Evolutionary conservation across 2,329 filamentous ascomycete species (phyloP).

Genomic region (Cladophialophora bantiana): DNA sequence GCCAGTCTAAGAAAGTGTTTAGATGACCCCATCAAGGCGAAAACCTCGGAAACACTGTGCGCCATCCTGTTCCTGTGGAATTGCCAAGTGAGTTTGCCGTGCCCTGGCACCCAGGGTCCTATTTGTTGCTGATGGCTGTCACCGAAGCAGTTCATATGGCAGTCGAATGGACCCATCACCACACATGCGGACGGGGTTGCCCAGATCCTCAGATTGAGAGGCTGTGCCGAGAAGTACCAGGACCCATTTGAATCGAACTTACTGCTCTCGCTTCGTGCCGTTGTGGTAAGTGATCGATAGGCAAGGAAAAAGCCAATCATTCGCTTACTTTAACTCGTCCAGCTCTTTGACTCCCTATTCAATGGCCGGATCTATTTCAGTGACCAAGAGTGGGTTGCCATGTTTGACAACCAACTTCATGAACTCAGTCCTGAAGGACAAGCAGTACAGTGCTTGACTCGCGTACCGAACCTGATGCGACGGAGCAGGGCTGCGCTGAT

Average conservation of each 20-base stretch:
- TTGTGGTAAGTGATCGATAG: conserved; percentile 28
- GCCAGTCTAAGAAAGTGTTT: conserved; percentile 40
- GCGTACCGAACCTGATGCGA: conserved; percentile 44
- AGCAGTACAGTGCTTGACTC: conserved; percentile 45
- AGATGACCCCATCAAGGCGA: conserved; percentile 40
- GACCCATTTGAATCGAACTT: conserved; percentile 28
- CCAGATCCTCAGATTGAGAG: conserved; percentile 34
- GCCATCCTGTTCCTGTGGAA: conserved; percentile 44
- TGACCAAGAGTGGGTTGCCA: conserved; percentile 27
- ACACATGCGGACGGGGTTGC: conserved; percentile 49
- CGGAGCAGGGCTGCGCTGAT: conserved; percentile 33
- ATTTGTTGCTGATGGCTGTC: neutral
- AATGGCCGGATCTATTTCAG: conserved; percentile 24
- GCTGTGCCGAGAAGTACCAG: neutral
- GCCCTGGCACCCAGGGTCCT: neutral
- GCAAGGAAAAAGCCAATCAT: neutral
- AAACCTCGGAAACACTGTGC: conserved; percentile 41
- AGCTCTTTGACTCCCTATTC: conserved; percentile 32
- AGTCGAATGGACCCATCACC: conserved; percentile 29
- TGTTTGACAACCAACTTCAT: conserved; percentile 43
- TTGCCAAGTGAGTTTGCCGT: conserved; percentile 39
- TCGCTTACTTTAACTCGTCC: neutral
- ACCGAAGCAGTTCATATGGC: conserved; percentile 39
- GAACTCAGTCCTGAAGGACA: conserved; percentile 42
- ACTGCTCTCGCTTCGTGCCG: conserved; percentile 24